phyloP scores from a whole-genome alignment of 495 filamentous ascomycete species.

The Talaromyces proteolyticus region DNA sequence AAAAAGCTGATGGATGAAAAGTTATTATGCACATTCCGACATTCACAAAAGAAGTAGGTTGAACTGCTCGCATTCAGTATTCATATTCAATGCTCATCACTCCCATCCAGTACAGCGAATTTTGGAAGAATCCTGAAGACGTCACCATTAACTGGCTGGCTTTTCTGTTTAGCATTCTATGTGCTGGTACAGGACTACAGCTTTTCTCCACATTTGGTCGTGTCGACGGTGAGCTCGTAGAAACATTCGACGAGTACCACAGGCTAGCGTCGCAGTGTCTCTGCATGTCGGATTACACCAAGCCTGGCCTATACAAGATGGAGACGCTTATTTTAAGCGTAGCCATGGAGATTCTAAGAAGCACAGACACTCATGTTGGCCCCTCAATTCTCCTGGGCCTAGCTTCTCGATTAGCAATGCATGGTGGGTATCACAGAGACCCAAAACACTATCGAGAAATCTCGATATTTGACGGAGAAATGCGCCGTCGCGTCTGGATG shows the following conservation, averaged over 20 bases:
- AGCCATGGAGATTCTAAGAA: conserved; percentile 38
- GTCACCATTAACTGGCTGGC: conserved; percentile 33
- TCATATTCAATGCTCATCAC: background rate
- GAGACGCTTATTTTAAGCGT: conserved; percentile 43
- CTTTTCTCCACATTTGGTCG: background rate
- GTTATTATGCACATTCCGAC: conserved; percentile 1
- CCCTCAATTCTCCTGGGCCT: conserved; percentile 42
- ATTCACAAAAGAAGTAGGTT: background rate
- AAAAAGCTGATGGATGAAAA: background rate
- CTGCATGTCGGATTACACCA: conserved; percentile 35
- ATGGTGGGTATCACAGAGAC: conserved; percentile 53
- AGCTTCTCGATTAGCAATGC: conserved; percentile 43
- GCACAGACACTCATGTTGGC: conserved; percentile 34
- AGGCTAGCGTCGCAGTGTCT: conserved; percentile 29
- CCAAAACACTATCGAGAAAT: conserved; percentile 13
- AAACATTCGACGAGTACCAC: conserved; percentile 9
- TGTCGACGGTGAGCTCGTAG: background rate
- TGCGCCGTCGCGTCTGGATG: conserved; percentile 28
- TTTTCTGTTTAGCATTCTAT: conserved; percentile 16
- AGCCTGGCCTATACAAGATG: conserved; percentile 35
- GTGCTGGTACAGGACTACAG: background rate
- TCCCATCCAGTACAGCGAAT: conserved; percentile 33
- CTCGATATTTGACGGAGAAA: conserved; percentile 24
- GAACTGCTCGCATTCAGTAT: background rate
- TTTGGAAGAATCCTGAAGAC: conserved; percentile 31